Evolutionary conservation across 441 rosid genomes (phyloP), one percentile per base, ranked within the genome.

Genomic region (Populus tomentosa): DNA sequence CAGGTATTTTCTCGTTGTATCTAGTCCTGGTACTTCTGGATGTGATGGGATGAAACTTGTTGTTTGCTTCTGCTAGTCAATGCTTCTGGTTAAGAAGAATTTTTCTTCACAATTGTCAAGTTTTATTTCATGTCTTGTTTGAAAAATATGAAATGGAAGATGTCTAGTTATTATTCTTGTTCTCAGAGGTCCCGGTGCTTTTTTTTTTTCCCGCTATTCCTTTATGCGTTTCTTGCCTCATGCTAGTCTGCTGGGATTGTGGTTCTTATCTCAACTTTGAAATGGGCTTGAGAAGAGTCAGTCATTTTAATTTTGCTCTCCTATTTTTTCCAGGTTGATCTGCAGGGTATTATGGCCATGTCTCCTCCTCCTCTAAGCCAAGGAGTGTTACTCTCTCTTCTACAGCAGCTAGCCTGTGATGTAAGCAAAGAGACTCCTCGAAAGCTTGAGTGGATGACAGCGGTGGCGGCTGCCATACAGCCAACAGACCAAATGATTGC

Each of bases 371-470:
- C 91, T 10, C 80, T 91, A 70, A 90, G 90, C 86, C 97, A 88
- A 78, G 93, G 97, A 77, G 93, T 91, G 53, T 76, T 91, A 63
- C 85, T 91, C 30, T 86, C 93, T 20, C 94, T 91, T 74, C 88
- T 91, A 33, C 97, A 91, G 85, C 97, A 91, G 62, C 72, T 91
- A 79, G 87, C 94, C 53, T 91, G 90, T 75, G 94, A 90, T 81
- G 79, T 91, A 50, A 84, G 72, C 78, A 89, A 85, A n/a, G 94
- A 91, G 40, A 87, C 90, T 10, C 53, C 81, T 0, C 83, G 80
- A 78, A 90, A 91, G 80, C 63, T 90, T 50, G 72, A 79, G 20
- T 91, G 97, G 97, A 91, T 91, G 94, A 89, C 91, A 38, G 92
- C 86, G 26, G 92, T 90, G 36, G 90, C 90, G 9, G 85, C 85